A percentile compares a stretch with the other conserved stretches of the same genome.
These are phyloP conservation scores for Beta macrorhiza DNA, from an alignment of 179 eudicot species.

Conservation along the genomic window DNA sequence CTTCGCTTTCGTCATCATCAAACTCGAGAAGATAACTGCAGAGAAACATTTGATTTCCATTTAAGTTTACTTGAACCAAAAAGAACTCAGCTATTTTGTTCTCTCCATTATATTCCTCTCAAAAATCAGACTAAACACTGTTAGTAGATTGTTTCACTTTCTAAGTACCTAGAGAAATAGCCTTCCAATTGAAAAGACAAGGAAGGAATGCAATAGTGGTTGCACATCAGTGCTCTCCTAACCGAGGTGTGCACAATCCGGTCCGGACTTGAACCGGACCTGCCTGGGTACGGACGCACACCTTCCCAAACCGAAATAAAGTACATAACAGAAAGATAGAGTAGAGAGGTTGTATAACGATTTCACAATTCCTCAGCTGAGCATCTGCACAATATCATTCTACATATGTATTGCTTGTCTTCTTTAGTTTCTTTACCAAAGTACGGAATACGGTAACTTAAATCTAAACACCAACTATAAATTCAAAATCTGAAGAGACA, in stretches of 20 bases:
- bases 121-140: not conserved
- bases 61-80: not conserved
- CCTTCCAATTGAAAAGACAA: not conserved
- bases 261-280: no score
- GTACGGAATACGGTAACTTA: not conserved
- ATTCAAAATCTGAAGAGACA: conserved; percentile 18
- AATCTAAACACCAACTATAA: not conserved
- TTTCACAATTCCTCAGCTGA: not conserved
- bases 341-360: not conserved
- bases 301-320: not conserved
- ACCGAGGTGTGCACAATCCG: no score
- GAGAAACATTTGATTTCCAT: conserved; percentile 13
- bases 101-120: not conserved
- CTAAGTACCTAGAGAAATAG: not conserved
- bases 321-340: not conserved
- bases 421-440: not conserved
- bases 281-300: no score
- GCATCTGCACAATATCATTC: not conserved
- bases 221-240: not conserved
- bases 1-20: conserved; percentile 93
- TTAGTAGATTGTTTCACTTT: not conserved
- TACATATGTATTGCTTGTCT: not conserved
- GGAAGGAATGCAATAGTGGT: not conserved
- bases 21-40: conserved; percentile 83
- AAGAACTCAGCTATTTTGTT: not conserved